Conservation (phyloP, 441 rosid species). For the Aquilaria agallochum region DNA sequence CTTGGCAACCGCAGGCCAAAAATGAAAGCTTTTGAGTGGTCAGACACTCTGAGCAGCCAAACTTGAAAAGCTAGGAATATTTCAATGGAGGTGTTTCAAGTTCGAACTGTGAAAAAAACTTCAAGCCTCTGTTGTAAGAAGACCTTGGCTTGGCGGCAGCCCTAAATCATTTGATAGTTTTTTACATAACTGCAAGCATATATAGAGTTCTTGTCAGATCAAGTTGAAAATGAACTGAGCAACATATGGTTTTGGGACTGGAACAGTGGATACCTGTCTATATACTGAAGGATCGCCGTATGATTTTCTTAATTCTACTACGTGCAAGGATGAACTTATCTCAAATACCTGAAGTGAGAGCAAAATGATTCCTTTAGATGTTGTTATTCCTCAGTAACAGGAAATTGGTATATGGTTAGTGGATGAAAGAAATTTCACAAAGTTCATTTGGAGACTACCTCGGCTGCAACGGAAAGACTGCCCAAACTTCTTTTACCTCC, state of each 20-base stretch:
- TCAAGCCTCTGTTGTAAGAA: slow-evolving; percentile 16
- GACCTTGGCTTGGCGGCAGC: slow-evolving; percentile 25
- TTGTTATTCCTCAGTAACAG: too few species aligned
- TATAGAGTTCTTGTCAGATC: too few species aligned
- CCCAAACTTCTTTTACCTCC: slow-evolving; percentile 41
- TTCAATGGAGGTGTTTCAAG: too few species aligned
- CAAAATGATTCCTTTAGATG: too few species aligned
- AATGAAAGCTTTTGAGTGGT: too few species aligned
- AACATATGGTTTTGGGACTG: not conserved
- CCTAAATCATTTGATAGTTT: slow-evolving; percentile 67
- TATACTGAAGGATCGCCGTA: slow-evolving; percentile 65
- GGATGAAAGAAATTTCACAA: too few species aligned
- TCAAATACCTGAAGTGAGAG: slow-evolving; percentile 44
- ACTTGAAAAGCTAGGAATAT: too few species aligned
- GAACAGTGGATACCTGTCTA: slow-evolving; percentile 55
- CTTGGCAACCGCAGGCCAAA: too few species aligned
- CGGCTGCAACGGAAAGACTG: slow-evolving; percentile 68
- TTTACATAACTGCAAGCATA: slow-evolving; percentile 61
- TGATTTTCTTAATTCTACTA: slow-evolving; percentile 80
- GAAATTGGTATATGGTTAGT: too few species aligned
- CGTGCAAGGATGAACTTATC: slow-evolving; percentile 68
- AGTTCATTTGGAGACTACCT: slow-evolving; percentile 34
- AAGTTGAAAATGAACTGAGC: not conserved
- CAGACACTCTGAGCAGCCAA: too few species aligned
- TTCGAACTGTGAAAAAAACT: too few species aligned